Base-by-base conservation (phyloP, 1,139 yeast genomes). In the Geotrichum fermentans region DNA sequence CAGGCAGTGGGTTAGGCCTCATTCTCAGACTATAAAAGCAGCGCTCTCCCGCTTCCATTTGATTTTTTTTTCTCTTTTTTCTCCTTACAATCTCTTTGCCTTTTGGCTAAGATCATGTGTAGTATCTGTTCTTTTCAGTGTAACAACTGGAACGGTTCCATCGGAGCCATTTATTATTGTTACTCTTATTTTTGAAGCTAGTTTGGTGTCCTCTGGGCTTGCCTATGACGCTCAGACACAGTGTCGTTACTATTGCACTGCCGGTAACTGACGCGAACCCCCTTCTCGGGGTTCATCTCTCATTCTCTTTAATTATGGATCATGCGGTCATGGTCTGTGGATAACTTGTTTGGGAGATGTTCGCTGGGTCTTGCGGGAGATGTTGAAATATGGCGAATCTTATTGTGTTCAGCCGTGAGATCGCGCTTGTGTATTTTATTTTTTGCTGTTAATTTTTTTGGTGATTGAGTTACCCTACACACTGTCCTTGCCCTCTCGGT, bases 61-160 rank as follows among this genome's bases (percentile, higher is more conserved):
- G 16, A n/a, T n/a, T n/a, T 42, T 42, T 47, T 40, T 42, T 40
- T 32, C 30, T 50, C 49, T 55, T 55, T 52, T 60, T 62, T 58
- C 57, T 59, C 57, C 58, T 43, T 49, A 71, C 75, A 76, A 77
- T 79, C 89, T 92, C 97, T 90, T 92, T 92, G 97, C 97, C 97
- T 84, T 88, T 88, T 92, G 98, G 98, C 98, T 92, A 90, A 92
- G 98, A 92, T 92, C 98, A 92, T 89, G 98, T 92, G 98, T 92
- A 92, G 98, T 92, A 92, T 92, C 98, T 92, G 98, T 92, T 92
- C 98, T 92, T 92, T 90, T 90, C 97, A 92, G 98, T 90, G 97
- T 92, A 89, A 92, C 97, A 90, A 83, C 98, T 92, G 97, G 83
- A 88, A 92, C 81, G 90, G 80, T 88, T 83, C 85, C 90, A 83